phyloP scores from a whole-genome alignment of 345 rosid genomes.

The Eutrema heterophyllum region DNA sequence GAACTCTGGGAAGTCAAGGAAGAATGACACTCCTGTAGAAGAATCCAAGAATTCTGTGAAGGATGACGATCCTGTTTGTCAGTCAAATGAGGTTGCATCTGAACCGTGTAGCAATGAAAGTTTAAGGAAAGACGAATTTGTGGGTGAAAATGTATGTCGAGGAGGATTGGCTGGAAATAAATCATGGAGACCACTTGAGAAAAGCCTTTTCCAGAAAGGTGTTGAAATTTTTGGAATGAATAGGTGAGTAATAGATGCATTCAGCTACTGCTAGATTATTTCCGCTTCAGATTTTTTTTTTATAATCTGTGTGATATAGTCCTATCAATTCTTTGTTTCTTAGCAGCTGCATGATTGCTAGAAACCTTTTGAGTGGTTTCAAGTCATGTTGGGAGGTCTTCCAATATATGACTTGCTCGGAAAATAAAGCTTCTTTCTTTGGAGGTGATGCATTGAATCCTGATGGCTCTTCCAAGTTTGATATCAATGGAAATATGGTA shows the following conservation, averaged over 20 bases:
- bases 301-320: not conserved
- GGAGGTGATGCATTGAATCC: slow-evolving; percentile 62
- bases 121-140: slow-evolving; percentile 59
- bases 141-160: slow-evolving; percentile 54
- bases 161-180: slow-evolving; percentile 45
- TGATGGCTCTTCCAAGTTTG: slow-evolving; percentile 82
- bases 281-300: not conserved
- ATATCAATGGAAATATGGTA: slow-evolving; percentile 71
- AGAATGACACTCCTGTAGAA: slow-evolving; percentile 42
- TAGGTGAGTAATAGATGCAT: slow-evolving; percentile 48
- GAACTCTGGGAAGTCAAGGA: slow-evolving; percentile 47
- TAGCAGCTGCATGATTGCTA: slow-evolving; percentile 84
- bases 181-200: slow-evolving; percentile 84
- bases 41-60: slow-evolving; percentile 35
- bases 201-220: slow-evolving; percentile 88
- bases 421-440: slow-evolving; percentile 53
- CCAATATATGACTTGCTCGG: slow-evolving; percentile 72
- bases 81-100: slow-evolving; percentile 36
- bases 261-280: not conserved
- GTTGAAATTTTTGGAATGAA: slow-evolving; percentile 92
- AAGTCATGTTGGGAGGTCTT: slow-evolving; percentile 91
- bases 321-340: slow-evolving; percentile 14
- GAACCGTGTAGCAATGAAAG: slow-evolving; percentile 47
- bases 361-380: slow-evolving; percentile 87
- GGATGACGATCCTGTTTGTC: slow-evolving; percentile 38